Base-by-base conservation (phyloP, 306 rosid species). In the Acacia crassicarpa region DNA sequence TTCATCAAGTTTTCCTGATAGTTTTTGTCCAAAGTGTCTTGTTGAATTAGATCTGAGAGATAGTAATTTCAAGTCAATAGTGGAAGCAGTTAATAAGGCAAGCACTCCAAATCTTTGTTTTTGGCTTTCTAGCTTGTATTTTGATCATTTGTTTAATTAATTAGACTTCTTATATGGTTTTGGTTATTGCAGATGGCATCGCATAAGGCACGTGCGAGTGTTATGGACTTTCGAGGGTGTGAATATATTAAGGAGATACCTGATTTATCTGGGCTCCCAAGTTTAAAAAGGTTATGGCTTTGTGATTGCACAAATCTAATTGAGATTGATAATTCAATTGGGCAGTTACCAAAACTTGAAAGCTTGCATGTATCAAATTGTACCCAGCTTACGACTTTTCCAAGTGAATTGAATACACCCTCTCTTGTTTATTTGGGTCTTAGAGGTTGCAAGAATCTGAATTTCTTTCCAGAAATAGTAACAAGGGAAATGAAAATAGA, bases 321-420 rank as follows among this genome's bases (percentile, higher is more conserved):
- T 30, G 32, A 30, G 32, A 30, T 30, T 30, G 32, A 30, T 30
- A 30, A 30, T 30, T 30, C 32, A 30, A 2, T 30, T 30, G 2
- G 2, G 2, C 32, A 30, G 32, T 30, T 30, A 30, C 32, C 32
- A 30, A 30, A 30, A 30, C 32, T 30, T 30, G 32, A 30, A 30
- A 1, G 2, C 32, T 30, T 30, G 2, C 0, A 2, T 30, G 32
- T 30, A 30, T 1, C 0, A 1, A 1, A 2, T 1, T 30, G 32
- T 30, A 30, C 32, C 2, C 32, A 30, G 32, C 32, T 30, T 30
- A 30, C 0, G 32, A 30, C 32, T 30, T 30, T 30, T 30, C 32
- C 32, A 30, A 30, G 32, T 1, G 32, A 30, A 30, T 30, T 30
- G 32, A 30, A 1, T 30, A 2, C 32, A 30, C 32, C 32, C 32